Evolutionary conservation across 1,139 yeast genomes (phyloP), one percentile per base, ranked within the genome.

Genomic region (Kluyveromyces sp.): DNA sequence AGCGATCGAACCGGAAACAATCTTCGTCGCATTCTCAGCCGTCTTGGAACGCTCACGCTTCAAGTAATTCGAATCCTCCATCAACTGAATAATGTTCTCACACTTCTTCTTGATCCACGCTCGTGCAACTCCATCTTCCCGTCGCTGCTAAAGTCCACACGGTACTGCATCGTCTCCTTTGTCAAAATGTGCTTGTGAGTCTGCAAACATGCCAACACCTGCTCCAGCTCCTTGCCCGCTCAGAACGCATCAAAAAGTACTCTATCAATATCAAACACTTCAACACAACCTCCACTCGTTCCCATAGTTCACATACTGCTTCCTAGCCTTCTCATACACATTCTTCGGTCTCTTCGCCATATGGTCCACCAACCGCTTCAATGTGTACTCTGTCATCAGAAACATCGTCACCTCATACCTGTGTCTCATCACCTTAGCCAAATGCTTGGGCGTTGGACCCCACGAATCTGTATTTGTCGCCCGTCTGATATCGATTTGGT

Each of bases 381-480:
- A 44, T 8, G 61, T 58, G 45, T 62, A 61, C 44, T 61, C 66
- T 1, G 67, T 59, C 53, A 62, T 54, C 46, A 64, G 39, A 45
- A 60, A 64, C 48, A 64, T 46, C 3, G 67, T 65, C 3, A 63
- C 64, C 47, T 61, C 64, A 41, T 54, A 56, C 46, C 64, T 53
- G 47, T 64, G 59, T 40, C 66, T 53, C 42, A 56, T 29, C n/a
- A 67, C 65, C 43, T 67, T 67, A 31, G 59, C 58, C 49, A 69
- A 53, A 50, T 72, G 73, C 41, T 64, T 61, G 7, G 69, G 61
- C 0, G 74, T 68, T 6, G 76, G 76, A 3, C 76, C 76, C 76
- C 76, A 72, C 3, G 70, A 54, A 51, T 72, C 76, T 4, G 74
- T 72, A 44, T 70, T 72, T 10, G 75, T 72, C 4, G 74, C 71